Evolutionary conservation across 2,329 filamentous ascomycete genomes (phyloP).

Genomic region (Harringtonia aguacate): DNA sequence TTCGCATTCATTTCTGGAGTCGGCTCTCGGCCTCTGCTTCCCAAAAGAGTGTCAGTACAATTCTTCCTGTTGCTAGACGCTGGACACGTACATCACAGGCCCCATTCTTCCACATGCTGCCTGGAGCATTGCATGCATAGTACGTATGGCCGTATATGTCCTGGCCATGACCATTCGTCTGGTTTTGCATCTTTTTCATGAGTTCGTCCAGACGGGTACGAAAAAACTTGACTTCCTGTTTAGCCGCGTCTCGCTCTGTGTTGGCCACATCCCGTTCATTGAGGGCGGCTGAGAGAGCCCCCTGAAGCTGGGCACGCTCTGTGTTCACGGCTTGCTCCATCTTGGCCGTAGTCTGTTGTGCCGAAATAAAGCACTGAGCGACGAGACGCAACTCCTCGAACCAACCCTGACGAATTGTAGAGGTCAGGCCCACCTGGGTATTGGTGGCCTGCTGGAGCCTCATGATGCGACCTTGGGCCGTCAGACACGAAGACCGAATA

Average conservation of each 20-base stretch:
- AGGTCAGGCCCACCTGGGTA: constrained; percentile 10
- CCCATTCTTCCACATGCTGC: too few relatives aligned
- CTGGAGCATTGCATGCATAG: too few relatives aligned
- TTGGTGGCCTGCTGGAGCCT: constrained; percentile 12
- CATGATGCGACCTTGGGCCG: constrained; percentile 12
- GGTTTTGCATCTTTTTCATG: not conserved
- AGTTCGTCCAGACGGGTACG: constrained; percentile 3
- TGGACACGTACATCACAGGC: too few relatives aligned
- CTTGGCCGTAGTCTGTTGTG: constrained; percentile 9
- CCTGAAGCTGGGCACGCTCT: constrained; percentile 9
- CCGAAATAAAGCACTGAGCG: constrained; percentile 13
- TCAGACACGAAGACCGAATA: constrained; percentile 10
- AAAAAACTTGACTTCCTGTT: constrained; percentile 9
- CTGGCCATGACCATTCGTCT: not conserved
- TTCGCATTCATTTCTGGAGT: too few relatives aligned
- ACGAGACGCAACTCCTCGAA: constrained; percentile 9
- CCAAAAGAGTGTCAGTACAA: too few relatives aligned
- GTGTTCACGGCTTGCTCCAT: constrained; percentile 9
- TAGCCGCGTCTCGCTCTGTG: constrained; percentile 3
- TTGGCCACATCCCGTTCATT: constrained; percentile 7
- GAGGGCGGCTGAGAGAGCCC: constrained; percentile 6
- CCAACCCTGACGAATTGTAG: constrained; percentile 6
- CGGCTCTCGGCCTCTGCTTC: too few relatives aligned
- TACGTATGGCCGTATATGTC: not conserved
- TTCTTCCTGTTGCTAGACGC: too few relatives aligned